These are phyloP conservation scores for Dichotomocladium elegans DNA, from an alignment of 371 early-diverging fungal genomes.

Conservation along the genomic window DNA sequence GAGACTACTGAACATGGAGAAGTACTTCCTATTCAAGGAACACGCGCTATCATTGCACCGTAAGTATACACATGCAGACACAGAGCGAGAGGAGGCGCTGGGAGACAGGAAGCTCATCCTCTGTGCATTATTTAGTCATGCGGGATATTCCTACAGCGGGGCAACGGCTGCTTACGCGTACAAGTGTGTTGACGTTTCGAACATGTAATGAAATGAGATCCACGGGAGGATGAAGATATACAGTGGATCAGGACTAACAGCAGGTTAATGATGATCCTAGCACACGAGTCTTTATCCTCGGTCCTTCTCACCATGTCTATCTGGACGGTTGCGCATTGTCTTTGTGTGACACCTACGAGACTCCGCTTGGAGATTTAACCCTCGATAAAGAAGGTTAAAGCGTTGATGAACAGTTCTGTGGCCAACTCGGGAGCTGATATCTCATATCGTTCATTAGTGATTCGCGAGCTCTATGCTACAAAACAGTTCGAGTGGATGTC, in stretches of 20 bases:
- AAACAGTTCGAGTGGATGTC: conserved; percentile 67
- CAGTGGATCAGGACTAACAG: neutral
- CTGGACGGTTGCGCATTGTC: conserved; percentile 79
- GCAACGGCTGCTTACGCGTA: conserved; percentile 89
- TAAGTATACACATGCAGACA: conserved; percentile 38
- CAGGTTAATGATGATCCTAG: conserved; percentile 24
- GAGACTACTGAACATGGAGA: conserved; percentile 25
- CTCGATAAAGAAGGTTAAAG: conserved; percentile 69
- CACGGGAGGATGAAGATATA: neutral
- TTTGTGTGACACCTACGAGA: conserved; percentile 65
- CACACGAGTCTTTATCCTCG: conserved; percentile 84
- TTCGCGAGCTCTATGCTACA: conserved; percentile 54
- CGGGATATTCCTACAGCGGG: conserved; percentile 88
- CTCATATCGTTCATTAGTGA: conserved; percentile 33
- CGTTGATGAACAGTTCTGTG: too few species aligned
- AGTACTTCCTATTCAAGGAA: conserved; percentile 47
- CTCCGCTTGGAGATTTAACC: conserved; percentile 80
- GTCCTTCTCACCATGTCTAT: conserved; percentile 91
- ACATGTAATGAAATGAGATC: conserved; percentile 43
- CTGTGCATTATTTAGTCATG: conserved; percentile 60
- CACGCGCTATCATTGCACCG: conserved; percentile 84
- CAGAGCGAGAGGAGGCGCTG: too few species aligned
- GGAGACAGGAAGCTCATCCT: too few species aligned
- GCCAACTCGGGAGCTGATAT: conserved; percentile 1
- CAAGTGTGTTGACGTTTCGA: conserved; percentile 57